phyloP scores from a whole-genome alignment of 768 basidiomycete genomes.

The Mycena rebaudengoi region DNA sequence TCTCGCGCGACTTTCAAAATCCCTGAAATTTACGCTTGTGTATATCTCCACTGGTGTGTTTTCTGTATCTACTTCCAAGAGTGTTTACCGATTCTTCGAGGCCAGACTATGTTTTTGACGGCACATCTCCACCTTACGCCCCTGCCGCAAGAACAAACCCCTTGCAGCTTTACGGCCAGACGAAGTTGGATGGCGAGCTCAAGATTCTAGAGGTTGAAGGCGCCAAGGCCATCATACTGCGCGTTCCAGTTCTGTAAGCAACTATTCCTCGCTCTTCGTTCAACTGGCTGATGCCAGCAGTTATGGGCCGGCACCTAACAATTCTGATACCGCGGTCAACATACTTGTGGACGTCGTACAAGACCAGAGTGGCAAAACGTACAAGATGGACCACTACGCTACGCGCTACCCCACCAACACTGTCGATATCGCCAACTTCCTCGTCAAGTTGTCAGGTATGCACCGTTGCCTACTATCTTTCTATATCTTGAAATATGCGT shows the following conservation, averaged over 20 bases:
- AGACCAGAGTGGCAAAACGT: constrained; percentile 86
- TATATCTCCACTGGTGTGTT: constrained; percentile 89
- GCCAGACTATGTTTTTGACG: constrained; percentile 95
- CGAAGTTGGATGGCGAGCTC: constrained; percentile 88
- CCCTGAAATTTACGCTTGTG: constrained; percentile 73
- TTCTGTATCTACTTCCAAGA: not conserved
- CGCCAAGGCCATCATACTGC: constrained; percentile 72
- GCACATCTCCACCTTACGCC: constrained; percentile 89
- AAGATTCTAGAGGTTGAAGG: constrained; percentile 70
- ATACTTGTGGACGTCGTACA: constrained; percentile 86
- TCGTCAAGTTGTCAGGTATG: constrained; percentile 79
- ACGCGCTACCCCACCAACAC: constrained; percentile 94
- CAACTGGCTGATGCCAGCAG: constrained; percentile 47
- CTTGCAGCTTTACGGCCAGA: constrained; percentile 86
- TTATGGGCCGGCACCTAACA: constrained; percentile 86
- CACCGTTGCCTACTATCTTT: constrained; percentile 6
- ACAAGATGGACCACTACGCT: constrained; percentile 97
- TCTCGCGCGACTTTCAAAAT: constrained; percentile 72
- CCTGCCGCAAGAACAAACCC: constrained; percentile 81
- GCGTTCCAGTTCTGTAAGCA: constrained; percentile 89
- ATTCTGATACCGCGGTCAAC: constrained; percentile 91
- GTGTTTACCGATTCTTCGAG: not conserved
- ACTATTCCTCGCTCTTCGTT: constrained; percentile 3
- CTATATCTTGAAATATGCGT: not conserved
- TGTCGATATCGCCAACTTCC: constrained; percentile 84